A percentile compares a stretch with the other conserved stretches of the same genome.
These are phyloP conservation scores for Terfezia boudieri DNA, from an alignment of 495 filamentous ascomycete species.

Conservation along the genomic window DNA sequence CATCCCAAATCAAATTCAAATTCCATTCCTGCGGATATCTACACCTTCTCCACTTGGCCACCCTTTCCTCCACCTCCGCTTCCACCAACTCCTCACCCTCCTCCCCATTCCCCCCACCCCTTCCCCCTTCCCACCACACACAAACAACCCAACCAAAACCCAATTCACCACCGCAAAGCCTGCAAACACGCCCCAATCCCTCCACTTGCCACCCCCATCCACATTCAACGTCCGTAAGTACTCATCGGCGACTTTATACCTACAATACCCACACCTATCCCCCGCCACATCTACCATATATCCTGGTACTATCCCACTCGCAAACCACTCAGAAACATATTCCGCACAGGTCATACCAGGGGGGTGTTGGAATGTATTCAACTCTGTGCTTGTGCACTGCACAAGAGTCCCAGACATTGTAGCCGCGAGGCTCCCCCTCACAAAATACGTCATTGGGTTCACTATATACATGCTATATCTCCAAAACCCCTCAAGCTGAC, in stretches of 20 bases:
- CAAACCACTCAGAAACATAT: slow-evolving; percentile 22
- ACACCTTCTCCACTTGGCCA: not conserved
- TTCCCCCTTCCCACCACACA: slow-evolving; percentile 33
- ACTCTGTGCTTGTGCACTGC: slow-evolving; percentile 34
- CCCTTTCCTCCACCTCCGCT: not conserved
- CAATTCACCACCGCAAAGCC: slow-evolving; percentile 59
- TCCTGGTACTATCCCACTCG: slow-evolving; percentile 20
- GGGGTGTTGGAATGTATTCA: slow-evolving; percentile 43
- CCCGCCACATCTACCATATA: slow-evolving; percentile 28
- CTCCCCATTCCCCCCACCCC: slow-evolving; percentile 5
- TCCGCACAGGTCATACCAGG: slow-evolving; percentile 36
- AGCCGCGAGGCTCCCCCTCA: slow-evolving; percentile 47
- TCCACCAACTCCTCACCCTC: not conserved
- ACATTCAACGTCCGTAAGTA: slow-evolving; percentile 52
- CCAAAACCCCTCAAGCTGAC: slow-evolving; percentile 46
- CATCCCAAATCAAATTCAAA: too few relatives aligned
- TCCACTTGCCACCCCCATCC: slow-evolving; percentile 30
- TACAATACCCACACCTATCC: slow-evolving; percentile 47
- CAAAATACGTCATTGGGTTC: slow-evolving; percentile 48
- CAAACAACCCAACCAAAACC: slow-evolving; percentile 63
- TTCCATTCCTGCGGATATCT: too few relatives aligned
- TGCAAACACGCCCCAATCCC: slow-evolving; percentile 57
- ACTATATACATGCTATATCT: slow-evolving; percentile 59
- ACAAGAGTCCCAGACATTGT: slow-evolving; percentile 34
- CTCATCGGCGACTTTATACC: slow-evolving; percentile 38